Evolutionary conservation across 352 stramenopile species (phyloP), one percentile per base, ranked within the genome.

Genomic region (Phytophthora pseudosyringae): DNA sequence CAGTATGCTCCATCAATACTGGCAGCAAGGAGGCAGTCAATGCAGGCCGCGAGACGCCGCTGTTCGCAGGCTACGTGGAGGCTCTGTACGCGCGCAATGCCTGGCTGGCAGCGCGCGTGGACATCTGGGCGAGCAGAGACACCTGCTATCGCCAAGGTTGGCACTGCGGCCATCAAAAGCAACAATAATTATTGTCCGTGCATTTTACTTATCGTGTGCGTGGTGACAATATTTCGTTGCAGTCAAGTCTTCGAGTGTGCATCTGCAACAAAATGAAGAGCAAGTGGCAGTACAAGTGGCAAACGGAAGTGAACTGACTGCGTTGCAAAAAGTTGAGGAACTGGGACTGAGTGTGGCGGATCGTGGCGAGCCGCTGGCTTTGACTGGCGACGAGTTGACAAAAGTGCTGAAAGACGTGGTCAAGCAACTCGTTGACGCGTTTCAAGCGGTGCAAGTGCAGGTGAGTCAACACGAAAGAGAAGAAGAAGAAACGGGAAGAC

Each of bases 41-140:
- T 13, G 9, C 39, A 41, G 32, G 45, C 5, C 39, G 28, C 4
- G 49, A 54, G 26, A 32, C 32, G 25, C 54, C 41, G 18, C 52
- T 77, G 5, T 80, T 80, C 36, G 47, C 43, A 8, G 68, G 72
- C n/a, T 64, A 61, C 16, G 41, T 80, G 21, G 72, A 80, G 56
- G 43, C 50, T 47, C 36, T 67, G 39, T 76, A 68, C 53, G 72
- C 59, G 49, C 49, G 56, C 38, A 52, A 43, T n/a, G 64, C 41
- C 1, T 75, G 64, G 64, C 47, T 80, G 36, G 60, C 50, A 38
- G 41, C 53, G 28, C 68, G 64, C 41, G 46, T 75, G 31, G 55
- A 65, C 31, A 68, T 80, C 35, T 77, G 72, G 64, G 49, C 40
- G 31, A 64, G 36, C 44, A 40, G 35, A 29, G 50, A 45, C 45